Conservation (phyloP, 495 filamentous ascomycete species). For the Aspergillus campestris region DNA sequence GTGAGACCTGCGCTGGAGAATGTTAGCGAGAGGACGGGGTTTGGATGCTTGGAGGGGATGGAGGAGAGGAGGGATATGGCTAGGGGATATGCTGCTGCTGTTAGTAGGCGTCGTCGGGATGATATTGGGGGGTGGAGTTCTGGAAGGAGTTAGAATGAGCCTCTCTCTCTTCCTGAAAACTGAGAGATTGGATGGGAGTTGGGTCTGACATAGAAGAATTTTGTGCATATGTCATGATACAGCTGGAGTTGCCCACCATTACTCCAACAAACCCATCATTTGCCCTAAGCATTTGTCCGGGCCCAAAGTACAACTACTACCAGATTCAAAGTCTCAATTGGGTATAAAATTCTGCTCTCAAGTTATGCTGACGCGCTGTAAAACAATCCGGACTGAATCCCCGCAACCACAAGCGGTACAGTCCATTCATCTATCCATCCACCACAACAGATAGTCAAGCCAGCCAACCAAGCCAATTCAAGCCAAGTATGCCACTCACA, state of each 20-base stretch:
- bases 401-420: neutral
- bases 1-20: constrained; percentile 7
- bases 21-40: constrained; percentile 1
- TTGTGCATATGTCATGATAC: no score
- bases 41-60: constrained; percentile 10
- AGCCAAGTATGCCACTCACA: neutral
- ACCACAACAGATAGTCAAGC: neutral
- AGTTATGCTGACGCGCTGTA: neutral
- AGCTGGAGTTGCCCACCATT: no score
- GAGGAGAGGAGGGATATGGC: constrained; percentile 7
- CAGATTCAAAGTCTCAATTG: neutral
- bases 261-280: no score
- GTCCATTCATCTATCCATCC: neutral
- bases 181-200: no score
- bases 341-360: constrained; percentile 10
- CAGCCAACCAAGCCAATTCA: neutral
- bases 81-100: constrained; percentile 1
- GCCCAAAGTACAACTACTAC: no score
- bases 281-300: neutral
- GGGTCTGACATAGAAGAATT: no score
- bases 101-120: neutral
- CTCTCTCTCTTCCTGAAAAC: no score
- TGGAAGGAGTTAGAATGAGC: no score
- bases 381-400: no score
- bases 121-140: neutral